phyloP scores from a whole-genome alignment of 257 asterid species.

The Misopates orontium region DNA sequence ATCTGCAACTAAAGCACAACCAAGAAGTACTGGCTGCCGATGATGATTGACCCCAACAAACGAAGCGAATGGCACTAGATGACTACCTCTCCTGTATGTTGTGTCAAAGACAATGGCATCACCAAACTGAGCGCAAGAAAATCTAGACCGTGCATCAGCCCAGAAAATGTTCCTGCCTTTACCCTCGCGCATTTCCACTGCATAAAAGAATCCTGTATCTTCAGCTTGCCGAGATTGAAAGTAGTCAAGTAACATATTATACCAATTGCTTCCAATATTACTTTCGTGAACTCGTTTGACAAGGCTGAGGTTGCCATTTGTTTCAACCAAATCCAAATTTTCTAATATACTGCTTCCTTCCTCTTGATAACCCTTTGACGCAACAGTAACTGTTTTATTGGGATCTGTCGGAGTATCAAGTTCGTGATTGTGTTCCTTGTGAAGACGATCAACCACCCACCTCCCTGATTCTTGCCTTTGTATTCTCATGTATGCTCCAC shows the following conservation, averaged over 20 bases:
- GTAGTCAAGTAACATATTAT: conserved; percentile 67
- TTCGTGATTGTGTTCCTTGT: conserved; percentile 81
- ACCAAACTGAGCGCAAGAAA: conserved; percentile 83
- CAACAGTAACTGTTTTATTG: conserved; percentile 43
- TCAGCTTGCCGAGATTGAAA: conserved; percentile 83
- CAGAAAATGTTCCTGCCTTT: conserved; percentile 72
- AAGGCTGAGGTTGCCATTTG: conserved; percentile 79
- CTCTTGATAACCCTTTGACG: conserved; percentile 54
- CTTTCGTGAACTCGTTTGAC: conserved; percentile 59
- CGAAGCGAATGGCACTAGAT: conserved; percentile 72
- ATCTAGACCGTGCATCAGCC: conserved; percentile 88
- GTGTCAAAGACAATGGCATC: conserved; percentile 84
- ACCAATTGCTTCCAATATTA: conserved; percentile 66
- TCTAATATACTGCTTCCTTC: conserved; percentile 70
- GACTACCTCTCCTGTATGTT: conserved; percentile 59
- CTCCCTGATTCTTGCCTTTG: conserved; percentile 82
- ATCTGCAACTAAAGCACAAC: conserved; percentile 87
- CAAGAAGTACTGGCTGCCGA: conserved; percentile 85
- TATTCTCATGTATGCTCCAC: conserved; percentile 96
- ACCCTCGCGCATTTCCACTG: conserved; percentile 76
- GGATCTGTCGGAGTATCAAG: conserved; percentile 48
- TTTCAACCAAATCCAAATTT: conserved; percentile 81
- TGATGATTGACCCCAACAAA: conserved; percentile 94
- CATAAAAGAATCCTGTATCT: conserved; percentile 87
- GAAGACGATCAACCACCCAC: conserved; percentile 91